Evolutionary conservation across 192 early-diverging fungal genomes (phyloP), one percentile per base, ranked within the genome.

Genomic region (Umbelopsis sp.): DNA sequence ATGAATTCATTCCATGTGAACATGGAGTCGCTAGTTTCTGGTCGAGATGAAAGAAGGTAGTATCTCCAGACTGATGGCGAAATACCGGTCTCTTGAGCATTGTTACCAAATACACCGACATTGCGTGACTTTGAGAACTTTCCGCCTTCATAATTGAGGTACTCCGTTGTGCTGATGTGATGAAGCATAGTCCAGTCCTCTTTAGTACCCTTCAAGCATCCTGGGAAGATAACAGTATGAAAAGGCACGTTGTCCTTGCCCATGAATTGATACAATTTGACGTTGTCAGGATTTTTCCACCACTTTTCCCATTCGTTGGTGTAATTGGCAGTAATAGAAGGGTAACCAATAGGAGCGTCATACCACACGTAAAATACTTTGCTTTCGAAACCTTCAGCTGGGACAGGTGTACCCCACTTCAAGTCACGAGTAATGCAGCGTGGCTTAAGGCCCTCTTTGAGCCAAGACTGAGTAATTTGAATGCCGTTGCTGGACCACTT

Each of bases 281-380:
- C 96, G 50, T 99, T 78, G 21, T 95, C 85, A 0, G 96, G 96
- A 83, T 99, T 98, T 86, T 97, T 97, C 97, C 98, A 99, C 98
- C 98, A 99, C 74, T 92, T 87, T 79, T 95, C 88, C 97, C 97
- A 98, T 23, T 97, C 90, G 64, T 80, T 71, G 4, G 97, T 97
- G 80, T 98, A 98, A 66, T 90, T 95, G 46, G 97, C 96, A 1
- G 97, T 98, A 78, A 99, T 99, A 41, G 96, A 98, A 21, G 93
- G 90, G 74, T 99, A 99, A 51, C 98, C 98, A 70, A 99, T 96
- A 66, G 92, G 93, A 25, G 98, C 98, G 74, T 99, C 98, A 69
- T 97, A 98, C 98, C 98, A 99, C 44, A 99, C 98, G 79, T 99
- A 99, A 58, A 99, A 98, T 20, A 98, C 97, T 84, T 98, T 98